Base-by-base conservation (phyloP, 306 rosid genomes). In the Neltuma alba region DNA sequence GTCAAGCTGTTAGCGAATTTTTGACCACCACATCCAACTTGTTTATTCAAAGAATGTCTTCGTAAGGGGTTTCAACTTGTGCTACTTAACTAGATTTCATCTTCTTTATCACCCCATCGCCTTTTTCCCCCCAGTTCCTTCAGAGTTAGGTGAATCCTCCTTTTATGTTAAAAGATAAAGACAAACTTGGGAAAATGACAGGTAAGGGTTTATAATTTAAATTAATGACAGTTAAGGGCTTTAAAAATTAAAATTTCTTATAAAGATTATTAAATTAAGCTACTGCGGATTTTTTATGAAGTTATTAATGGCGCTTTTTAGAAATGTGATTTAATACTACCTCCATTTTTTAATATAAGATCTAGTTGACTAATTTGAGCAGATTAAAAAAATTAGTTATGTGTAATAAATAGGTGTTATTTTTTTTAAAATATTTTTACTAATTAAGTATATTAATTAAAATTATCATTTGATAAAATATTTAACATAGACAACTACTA, bases 11-110 rank as follows among this genome's bases (percentile, higher is more conserved):
- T 62, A 11, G 81, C 55, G 75, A 61, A 70, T 37, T 30, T 61
- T 44, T 47, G 21, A 54, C 45, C 41, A 40, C 72, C 61, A 71
- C 76, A 76, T 70, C 66, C 81, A 50, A 20, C 25, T 54, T 54
- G 52, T 67, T 67, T 10, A 40, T 23, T 3, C 28, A 21, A 40
- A 5, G 8, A 21, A 41, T 25, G 34, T 2, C 50, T 37, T 66
- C 71, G 21, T 11, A 21, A 37, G 72, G 47, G 31, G 37, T 37
- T 38, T 36, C 27, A 66, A 37, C 72, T 37, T 11, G 1, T 37
- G 48, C 48, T 38, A n/a, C 50, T 67, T 21, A 14, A 28, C 36
- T 60, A 27, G 37, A 14, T 30, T 15, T 55, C 31, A 55, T 55
- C 62, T n/a, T 2, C n/a, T 54, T 21, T n/a, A n/a, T 8, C 9